Evolutionary conservation across 306 rosid genomes (phyloP), one percentile per base, ranked within the genome.

Genomic region (Albizia julibrissin): DNA sequence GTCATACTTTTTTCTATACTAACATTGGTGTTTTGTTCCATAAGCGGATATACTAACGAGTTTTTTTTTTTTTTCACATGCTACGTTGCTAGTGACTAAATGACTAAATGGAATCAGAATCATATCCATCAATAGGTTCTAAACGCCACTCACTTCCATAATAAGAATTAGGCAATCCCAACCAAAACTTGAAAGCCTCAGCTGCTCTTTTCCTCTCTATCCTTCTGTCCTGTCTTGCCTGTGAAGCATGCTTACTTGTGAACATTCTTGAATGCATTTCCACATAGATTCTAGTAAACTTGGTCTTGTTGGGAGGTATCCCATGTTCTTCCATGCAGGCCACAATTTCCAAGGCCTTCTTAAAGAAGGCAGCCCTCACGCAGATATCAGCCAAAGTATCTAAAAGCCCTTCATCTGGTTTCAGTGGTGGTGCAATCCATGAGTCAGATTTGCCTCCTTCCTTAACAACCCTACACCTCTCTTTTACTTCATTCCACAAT

Each of bases 181-280:
- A 61, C 98, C 99, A 93, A 86, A 93, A 95, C 88, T 95, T 95
- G 83, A 93, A 95, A 65, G 97, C 99, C 91, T 95, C 99, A n/a
- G 98, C 97, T 24, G 97, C 98, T 80, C 97, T 91, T 90, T 93
- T 95, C 91, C 91, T 92, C 86, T 95, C 99, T 0, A 64, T 78
- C 88, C 99, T 91, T 79, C 95, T 86, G 76, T 95, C 96, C 81
- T 91, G 96, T 85, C 99, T 93, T 40, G 99, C 99, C 83, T 80
- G 80, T 27, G 99, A 95, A 49, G 99, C 99, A 87, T 95, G 99
- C 87, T 93, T 95, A 72, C 99, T 95, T 6, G 99, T 92, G 78
- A 95, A 95, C 98, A 95, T 93, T 79, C 94, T 95, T 5, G 99
- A 95, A 82, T 93, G 99, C 99, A 95, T 93, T 85, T 93, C 99